Conservation (phyloP, 495 filamentous ascomycete genomes). For the Parathielavia appendiculata region DNA sequence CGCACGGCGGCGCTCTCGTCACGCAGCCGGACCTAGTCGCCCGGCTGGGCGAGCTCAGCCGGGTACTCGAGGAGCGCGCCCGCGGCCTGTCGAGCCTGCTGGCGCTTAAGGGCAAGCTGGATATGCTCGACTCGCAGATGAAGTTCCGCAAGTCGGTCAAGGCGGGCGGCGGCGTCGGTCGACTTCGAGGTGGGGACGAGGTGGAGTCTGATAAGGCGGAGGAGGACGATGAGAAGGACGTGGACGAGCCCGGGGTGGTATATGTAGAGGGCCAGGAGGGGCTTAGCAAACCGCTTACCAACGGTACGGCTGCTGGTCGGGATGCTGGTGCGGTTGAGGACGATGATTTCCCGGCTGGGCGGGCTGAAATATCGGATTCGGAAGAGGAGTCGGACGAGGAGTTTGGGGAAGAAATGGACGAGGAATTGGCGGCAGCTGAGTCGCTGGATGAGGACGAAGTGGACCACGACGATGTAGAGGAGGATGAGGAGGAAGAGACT, state of each 20-base stretch:
- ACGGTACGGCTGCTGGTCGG: slow-evolving; percentile 38
- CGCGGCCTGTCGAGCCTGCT: slow-evolving; percentile 75
- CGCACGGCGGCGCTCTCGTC: slow-evolving; percentile 87
- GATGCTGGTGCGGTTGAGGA: slow-evolving; percentile 21
- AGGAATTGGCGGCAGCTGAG: slow-evolving; percentile 31
- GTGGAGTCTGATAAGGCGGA: slow-evolving; percentile 78
- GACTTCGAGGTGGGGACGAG: slow-evolving; percentile 43
- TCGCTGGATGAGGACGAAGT: slow-evolving; percentile 37
- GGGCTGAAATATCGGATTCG: slow-evolving; percentile 27
- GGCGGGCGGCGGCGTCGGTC: slow-evolving; percentile 22
- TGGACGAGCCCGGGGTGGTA: slow-evolving; percentile 56
- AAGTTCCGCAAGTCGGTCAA: slow-evolving; percentile 65
- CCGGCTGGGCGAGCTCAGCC: slow-evolving; percentile 68
- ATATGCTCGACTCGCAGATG: slow-evolving; percentile 84
- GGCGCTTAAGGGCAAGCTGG: slow-evolving; percentile 85
- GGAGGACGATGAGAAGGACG: slow-evolving; percentile 60
- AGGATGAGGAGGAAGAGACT: slow-evolving; percentile 35
- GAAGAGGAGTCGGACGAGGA: slow-evolving; percentile 33
- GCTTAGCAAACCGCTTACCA: slow-evolving; percentile 36
- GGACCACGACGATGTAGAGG: slow-evolving; percentile 37
- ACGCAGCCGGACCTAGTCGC: slow-evolving; percentile 72
- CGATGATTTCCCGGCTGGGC: slow-evolving; percentile 24
- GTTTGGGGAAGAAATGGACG: slow-evolving; percentile 28
- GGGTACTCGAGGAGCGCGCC: slow-evolving; percentile 80
- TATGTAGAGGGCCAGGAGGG: slow-evolving; percentile 80